Base-by-base conservation (phyloP, 73 alveolate species). In the Paraurostyla sp. region DNA sequence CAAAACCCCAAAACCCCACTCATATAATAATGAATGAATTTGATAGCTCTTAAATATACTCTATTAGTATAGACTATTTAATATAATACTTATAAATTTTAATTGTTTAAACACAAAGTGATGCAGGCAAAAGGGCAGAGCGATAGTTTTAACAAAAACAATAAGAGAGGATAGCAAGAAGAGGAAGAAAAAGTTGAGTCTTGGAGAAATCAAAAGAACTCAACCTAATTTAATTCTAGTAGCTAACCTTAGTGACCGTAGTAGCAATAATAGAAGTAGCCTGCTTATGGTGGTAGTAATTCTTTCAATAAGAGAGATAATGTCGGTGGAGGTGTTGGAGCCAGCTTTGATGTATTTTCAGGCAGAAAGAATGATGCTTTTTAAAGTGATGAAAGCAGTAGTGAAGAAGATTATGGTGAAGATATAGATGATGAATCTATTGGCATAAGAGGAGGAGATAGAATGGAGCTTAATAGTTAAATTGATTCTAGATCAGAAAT, bases 401-500 rank as follows among this genome's bases (percentile, higher is more conserved):
- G 90, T 45, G 75, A 85, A 0, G 83, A 84, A 0, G 76, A 90
- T 20, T 50, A 83, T 1, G 88, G 83, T 33, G 87, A 87, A 0
- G 80, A 80, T 43, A 42, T 68, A 1, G 82, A 22, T 0, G 94
- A 76, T 57, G 85, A 76, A 23, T 22, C 23, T 36, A 58, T 25
- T 1, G 51, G 75, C 25, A 92, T 81, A 9, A 62, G 83, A 71
- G 84, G 82, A 56, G 76, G 73, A 76, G 90, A 32, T 46, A 82
- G 58, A 73, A 69, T 85, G 78, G 87, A 33, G 87, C 54, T 41
- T 84, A 87, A 33, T 91, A 92, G 87, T 48, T 23, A 73, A 40
- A 18, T 73, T 45, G 87, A 73, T 48, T 16, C 71, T 2, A 45
- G 71, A 45, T 73, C 87, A 3, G 87, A 78, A 27, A 54, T 40